Conservation (phyloP, 176 grass and related monocot genomes). For the Carex parvula region DNA sequence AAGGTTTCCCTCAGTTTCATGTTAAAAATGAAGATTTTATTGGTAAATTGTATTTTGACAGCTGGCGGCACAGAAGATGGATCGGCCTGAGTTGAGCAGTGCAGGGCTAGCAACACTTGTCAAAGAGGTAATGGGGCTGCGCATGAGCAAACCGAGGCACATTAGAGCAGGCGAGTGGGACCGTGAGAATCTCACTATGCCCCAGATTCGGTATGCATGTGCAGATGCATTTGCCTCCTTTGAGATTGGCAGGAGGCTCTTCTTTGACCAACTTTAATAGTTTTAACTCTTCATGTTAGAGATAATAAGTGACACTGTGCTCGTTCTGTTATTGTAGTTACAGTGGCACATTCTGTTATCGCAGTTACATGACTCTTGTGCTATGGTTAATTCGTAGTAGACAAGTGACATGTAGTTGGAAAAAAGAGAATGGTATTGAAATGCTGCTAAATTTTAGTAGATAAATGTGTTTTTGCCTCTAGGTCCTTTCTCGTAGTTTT, state of each 20-base stretch:
- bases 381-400: too few species aligned
- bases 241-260: constrained; percentile 43
- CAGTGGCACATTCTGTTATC: too few species aligned
- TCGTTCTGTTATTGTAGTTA: too few species aligned
- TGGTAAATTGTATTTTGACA: not conserved
- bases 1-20: too few species aligned
- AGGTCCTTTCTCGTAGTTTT: not conserved
- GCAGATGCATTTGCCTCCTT: constrained; percentile 48
- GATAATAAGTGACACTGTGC: too few species aligned
- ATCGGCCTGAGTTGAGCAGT: constrained; percentile 9
- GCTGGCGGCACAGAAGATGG: constrained; percentile 26
- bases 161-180: constrained; percentile 45
- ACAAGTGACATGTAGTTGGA: not conserved
- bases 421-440: too few species aligned
- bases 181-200: not conserved
- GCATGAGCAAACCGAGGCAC: constrained; percentile 23
- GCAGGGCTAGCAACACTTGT: constrained; percentile 38
- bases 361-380: too few species aligned
- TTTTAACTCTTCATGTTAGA: not conserved
- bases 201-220: constrained; percentile 54
- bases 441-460: not conserved
- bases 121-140: constrained; percentile 23
- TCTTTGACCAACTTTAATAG: constrained; percentile 7
- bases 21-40: not conserved
- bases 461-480: not conserved